phyloP scores from a whole-genome alignment of 305 asterid genomes.

The Stenogyne calaminthoides region DNA sequence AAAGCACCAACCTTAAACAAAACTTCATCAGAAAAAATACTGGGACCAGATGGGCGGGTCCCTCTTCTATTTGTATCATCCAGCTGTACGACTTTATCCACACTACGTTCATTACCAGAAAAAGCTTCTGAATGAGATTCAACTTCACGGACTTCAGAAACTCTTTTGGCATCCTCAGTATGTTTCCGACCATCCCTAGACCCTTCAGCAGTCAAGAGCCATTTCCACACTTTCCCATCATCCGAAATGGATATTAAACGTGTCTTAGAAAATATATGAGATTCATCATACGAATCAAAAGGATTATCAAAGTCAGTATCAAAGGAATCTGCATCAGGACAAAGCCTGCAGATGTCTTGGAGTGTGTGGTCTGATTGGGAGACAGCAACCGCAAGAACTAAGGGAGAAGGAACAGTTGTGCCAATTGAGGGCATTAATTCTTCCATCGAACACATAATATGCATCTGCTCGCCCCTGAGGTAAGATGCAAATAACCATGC shows the following conservation, averaged over 20 bases:
- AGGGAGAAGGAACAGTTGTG: constrained; percentile 86
- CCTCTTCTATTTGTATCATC: constrained; percentile 41
- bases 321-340: constrained; percentile 55
- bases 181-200: constrained; percentile 55
- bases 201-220: constrained; percentile 94
- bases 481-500: constrained; percentile 45
- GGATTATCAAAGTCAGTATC: constrained; percentile 59
- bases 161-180: constrained; percentile 29
- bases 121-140: constrained; percentile 37
- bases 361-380: constrained; percentile 81
- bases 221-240: constrained; percentile 98
- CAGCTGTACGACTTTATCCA: constrained; percentile 30
- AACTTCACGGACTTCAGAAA: constrained; percentile 33
- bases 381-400: constrained; percentile 81
- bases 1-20: constrained; percentile 74
- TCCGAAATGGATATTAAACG: constrained; percentile 79
- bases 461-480: constrained; percentile 88
- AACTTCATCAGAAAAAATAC: constrained; percentile 54
- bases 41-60: constrained; percentile 42
- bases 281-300: constrained; percentile 68
- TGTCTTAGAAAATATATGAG: constrained; percentile 70
- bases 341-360: constrained; percentile 74
- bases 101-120: constrained; percentile 32
- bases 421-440: constrained; percentile 96
- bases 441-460: constrained; percentile 77